Conservation (phyloP, 129 eudicot genomes). For the Centrapalus pauciflorus region DNA sequence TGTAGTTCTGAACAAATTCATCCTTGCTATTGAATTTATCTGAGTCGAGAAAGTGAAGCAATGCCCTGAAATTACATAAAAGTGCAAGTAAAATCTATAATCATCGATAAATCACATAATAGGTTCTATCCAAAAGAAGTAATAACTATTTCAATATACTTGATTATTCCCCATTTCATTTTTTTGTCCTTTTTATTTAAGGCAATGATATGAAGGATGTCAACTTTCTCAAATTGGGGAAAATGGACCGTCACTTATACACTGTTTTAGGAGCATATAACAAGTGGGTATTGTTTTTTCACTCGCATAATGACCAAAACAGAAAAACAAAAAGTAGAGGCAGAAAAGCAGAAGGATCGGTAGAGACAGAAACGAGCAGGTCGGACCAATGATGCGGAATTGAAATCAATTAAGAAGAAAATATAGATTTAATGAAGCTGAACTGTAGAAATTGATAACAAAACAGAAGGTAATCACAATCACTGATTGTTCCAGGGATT, state of each 20-base stretch:
- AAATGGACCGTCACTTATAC: background rate
- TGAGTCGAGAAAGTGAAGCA: constrained; percentile 97
- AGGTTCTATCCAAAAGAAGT: background rate
- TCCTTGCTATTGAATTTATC: constrained; percentile 89
- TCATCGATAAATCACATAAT: background rate
- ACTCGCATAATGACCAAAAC: background rate
- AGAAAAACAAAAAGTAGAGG: too few relatives aligned
- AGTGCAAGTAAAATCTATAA: constrained; percentile 7
- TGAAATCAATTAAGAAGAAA: too few relatives aligned
- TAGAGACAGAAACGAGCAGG: too few relatives aligned
- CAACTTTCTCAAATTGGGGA: background rate
- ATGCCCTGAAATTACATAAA: constrained; percentile 61
- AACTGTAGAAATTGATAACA: too few relatives aligned
- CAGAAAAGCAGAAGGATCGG: too few relatives aligned
- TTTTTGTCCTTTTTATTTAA: background rate
- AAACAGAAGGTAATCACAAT: too few relatives aligned
- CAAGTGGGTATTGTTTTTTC: background rate
- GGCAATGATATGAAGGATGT: background rate
- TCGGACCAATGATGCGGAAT: too few relatives aligned
- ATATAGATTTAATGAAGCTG: too few relatives aligned
- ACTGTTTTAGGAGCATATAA: background rate
- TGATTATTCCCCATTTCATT: background rate
- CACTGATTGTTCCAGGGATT: too few relatives aligned
- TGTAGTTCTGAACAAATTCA: constrained; percentile 90
- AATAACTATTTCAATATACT: background rate